These are phyloP conservation scores for Kondoa malvinella DNA, from an alignment of 768 basidiomycete genomes.

Conservation along the genomic window DNA sequence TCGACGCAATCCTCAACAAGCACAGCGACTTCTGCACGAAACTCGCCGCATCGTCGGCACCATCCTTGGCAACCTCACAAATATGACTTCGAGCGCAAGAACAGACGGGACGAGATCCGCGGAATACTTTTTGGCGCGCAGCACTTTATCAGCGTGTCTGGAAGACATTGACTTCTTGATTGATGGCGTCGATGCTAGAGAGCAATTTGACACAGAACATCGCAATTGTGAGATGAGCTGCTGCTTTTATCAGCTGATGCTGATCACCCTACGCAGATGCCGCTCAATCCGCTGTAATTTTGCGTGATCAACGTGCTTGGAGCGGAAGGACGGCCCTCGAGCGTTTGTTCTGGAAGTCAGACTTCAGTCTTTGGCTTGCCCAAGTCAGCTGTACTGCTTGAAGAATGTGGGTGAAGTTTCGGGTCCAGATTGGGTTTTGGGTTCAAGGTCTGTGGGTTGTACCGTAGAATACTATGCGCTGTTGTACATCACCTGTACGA, in stretches of 20 bases:
- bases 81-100: conserved; percentile 43
- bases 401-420: neutral
- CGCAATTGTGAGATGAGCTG: conserved; percentile 46
- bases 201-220: conserved; percentile 80
- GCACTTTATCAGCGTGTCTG: conserved; percentile 61
- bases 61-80: conserved; percentile 39
- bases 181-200: conserved; percentile 77
- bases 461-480: too few species aligned
- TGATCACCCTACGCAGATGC: conserved; percentile 37
- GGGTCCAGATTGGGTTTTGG: too few species aligned
- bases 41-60: conserved; percentile 61
- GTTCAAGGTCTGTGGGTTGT: too few species aligned
- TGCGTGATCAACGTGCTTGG: conserved; percentile 93
- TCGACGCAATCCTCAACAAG: conserved; percentile 73
- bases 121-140: conserved; percentile 14
- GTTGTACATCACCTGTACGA: too few species aligned
- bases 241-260: neutral
- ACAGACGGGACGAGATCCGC: conserved; percentile 12
- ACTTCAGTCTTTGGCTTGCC: conserved; percentile 54
- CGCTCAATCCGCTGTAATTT: conserved; percentile 96
- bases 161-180: conserved; percentile 71
- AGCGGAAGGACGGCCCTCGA: conserved; percentile 79
- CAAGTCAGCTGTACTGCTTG: neutral
- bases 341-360: conserved; percentile 77
- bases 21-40: conserved; percentile 50